Conservation (phyloP, 768 basidiomycete species). For the Psilocybe cubensis region DNA sequence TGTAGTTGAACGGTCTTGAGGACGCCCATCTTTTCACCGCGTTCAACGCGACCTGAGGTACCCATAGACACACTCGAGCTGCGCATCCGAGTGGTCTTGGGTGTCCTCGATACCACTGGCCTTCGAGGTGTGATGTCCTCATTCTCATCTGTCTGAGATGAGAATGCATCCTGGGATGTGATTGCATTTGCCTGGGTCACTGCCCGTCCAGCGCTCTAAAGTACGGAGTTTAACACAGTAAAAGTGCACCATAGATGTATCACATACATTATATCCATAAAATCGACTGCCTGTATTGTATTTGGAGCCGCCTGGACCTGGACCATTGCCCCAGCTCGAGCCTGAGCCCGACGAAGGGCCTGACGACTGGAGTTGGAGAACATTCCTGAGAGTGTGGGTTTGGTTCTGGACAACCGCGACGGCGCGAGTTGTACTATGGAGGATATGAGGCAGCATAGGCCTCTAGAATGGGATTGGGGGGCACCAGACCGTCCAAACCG, state of each 20-base stretch:
- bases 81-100: slow-evolving; percentile 46
- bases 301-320: slow-evolving; percentile 75
- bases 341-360: slow-evolving; percentile 46
- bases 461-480: slow-evolving; percentile 19
- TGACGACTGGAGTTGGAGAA: slow-evolving; percentile 67
- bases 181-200: slow-evolving; percentile 74
- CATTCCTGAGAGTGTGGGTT: slow-evolving; percentile 73
- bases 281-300: slow-evolving; percentile 74
- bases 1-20: slow-evolving; percentile 67
- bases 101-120: slow-evolving; percentile 27
- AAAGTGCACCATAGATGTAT: not conserved
- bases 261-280: slow-evolving; percentile 65
- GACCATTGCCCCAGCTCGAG: slow-evolving; percentile 54
- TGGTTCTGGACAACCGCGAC: slow-evolving; percentile 79
- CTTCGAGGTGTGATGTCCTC: slow-evolving; percentile 49
- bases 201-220: slow-evolving; percentile 68
- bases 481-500: slow-evolving; percentile 8
- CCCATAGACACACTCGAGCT: slow-evolving; percentile 65
- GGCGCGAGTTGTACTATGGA: slow-evolving; percentile 77
- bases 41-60: slow-evolving; percentile 42
- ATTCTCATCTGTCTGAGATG: slow-evolving; percentile 56
- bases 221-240: slow-evolving; percentile 1
- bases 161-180: slow-evolving; percentile 53
- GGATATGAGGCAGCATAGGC: slow-evolving; percentile 75
- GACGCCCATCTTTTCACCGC: slow-evolving; percentile 52